A percentile compares a stretch with the other conserved stretches of the same genome.
These are phyloP conservation scores for Talaromyces adpressus DNA, from an alignment of 495 filamentous ascomycete genomes.

Conservation along the genomic window DNA sequence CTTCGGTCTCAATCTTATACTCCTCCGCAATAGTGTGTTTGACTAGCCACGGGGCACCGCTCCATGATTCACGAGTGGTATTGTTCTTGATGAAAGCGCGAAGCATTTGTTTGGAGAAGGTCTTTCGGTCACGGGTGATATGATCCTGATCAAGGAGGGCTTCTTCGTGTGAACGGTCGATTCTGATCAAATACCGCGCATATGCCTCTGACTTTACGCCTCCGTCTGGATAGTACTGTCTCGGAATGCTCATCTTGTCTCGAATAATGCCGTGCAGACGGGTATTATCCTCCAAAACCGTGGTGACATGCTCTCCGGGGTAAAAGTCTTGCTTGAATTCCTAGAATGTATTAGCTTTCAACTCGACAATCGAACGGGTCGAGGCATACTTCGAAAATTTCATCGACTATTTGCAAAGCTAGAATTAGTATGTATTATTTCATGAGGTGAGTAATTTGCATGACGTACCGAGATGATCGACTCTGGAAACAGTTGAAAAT, in stretches of 20 bases:
- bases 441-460: not conserved
- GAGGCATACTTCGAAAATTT: slow-evolving; percentile 53
- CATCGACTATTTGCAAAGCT: slow-evolving; percentile 45
- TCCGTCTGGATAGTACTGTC: slow-evolving; percentile 55
- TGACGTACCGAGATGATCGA: slow-evolving; percentile 78
- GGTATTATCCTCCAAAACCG: slow-evolving; percentile 61
- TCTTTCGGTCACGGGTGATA: slow-evolving; percentile 80
- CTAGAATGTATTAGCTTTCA: slow-evolving; percentile 42
- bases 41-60: slow-evolving; percentile 90
- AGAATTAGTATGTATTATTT: not conserved
- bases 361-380: not conserved
- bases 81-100: slow-evolving; percentile 94
- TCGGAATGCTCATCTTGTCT: slow-evolving; percentile 77
- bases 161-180: slow-evolving; percentile 65
- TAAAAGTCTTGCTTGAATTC: slow-evolving; percentile 94
- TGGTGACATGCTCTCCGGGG: slow-evolving; percentile 79
- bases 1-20: slow-evolving; percentile 75
- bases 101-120: slow-evolving; percentile 92
- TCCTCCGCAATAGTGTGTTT: slow-evolving; percentile 76
- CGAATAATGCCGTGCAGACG: slow-evolving; percentile 71
- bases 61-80: slow-evolving; percentile 85
- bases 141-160: slow-evolving; percentile 73
- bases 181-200: slow-evolving; percentile 72
- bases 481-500: slow-evolving; percentile 82
- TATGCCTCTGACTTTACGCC: slow-evolving; percentile 56